phyloP scores from a whole-genome alignment of 176 grass and related monocot genomes.

The Carex kokanica region DNA sequence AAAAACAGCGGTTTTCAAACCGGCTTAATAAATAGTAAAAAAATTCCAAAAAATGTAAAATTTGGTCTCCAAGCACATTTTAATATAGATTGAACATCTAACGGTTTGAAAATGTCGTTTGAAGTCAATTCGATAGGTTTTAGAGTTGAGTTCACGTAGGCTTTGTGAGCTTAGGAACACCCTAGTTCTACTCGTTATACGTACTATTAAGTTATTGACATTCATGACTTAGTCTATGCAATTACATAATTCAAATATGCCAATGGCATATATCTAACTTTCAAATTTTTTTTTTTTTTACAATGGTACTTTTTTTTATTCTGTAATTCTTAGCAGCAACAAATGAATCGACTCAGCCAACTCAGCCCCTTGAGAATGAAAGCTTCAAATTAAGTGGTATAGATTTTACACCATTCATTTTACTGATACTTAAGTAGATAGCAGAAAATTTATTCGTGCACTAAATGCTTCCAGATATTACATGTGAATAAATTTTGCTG shows the following conservation, averaged over 20 bases:
- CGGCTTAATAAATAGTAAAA: too few relatives aligned
- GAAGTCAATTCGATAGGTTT: too few relatives aligned
- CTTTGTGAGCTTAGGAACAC: too few relatives aligned
- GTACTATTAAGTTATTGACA: background rate
- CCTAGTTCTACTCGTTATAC: too few relatives aligned
- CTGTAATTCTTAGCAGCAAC: background rate
- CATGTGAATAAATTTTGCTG: background rate
- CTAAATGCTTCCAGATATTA: background rate
- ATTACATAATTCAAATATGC: background rate
- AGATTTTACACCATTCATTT: background rate
- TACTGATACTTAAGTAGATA: background rate
- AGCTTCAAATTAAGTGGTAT: slow-evolving; percentile 20
- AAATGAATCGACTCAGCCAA: slow-evolving; percentile 3
- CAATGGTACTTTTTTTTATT: background rate
- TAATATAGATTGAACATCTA: too few relatives aligned
- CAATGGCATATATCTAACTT: background rate
- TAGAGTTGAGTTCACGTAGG: too few relatives aligned
- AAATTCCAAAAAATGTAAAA: too few relatives aligned
- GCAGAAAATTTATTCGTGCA: background rate
- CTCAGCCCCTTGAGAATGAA: background rate
- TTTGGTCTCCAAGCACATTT: too few relatives aligned
- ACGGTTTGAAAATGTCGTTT: too few relatives aligned
- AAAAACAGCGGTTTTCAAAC: too few relatives aligned
- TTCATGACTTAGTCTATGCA: background rate
- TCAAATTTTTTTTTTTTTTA: background rate